These are phyloP conservation scores for Carallia brachiata DNA, from an alignment of 345 rosid species.

Conservation along the genomic window DNA sequence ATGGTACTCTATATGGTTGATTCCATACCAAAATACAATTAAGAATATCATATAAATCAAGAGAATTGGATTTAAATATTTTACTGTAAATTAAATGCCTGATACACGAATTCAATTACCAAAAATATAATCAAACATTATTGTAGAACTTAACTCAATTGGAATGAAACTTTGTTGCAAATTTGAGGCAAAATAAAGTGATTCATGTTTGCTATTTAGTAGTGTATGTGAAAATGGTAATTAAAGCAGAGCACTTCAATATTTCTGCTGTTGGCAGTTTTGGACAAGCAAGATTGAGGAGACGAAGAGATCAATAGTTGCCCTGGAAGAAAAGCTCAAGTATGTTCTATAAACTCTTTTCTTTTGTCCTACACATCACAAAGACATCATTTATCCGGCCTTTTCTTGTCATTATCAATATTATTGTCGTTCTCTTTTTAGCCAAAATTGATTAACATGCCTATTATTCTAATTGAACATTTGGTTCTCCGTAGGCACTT, in stretches of 20 bases:
- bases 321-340: conserved; percentile 49
- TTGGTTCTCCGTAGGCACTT: conserved; percentile 33
- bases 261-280: conserved; percentile 26
- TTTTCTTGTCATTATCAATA: background rate
- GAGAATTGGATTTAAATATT: too few species aligned
- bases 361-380: background rate
- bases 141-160: too few species aligned
- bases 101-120: too few species aligned
- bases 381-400: background rate
- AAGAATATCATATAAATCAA: too few species aligned
- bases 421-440: background rate
- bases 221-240: background rate
- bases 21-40: too few species aligned
- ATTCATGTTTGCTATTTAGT: too few species aligned
- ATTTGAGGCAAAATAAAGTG: too few species aligned
- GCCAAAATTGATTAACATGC: background rate
- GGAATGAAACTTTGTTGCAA: too few species aligned
- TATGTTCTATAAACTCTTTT: conserved; percentile 8
- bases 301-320: conserved; percentile 30
- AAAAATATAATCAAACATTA: too few species aligned
- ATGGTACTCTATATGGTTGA: too few species aligned
- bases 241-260: background rate
- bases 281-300: conserved; percentile 48
- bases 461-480: background rate
- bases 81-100: too few species aligned